phyloP scores from a whole-genome alignment of 1,139 yeast species.

The Magnusiomyces ingens region DNA sequence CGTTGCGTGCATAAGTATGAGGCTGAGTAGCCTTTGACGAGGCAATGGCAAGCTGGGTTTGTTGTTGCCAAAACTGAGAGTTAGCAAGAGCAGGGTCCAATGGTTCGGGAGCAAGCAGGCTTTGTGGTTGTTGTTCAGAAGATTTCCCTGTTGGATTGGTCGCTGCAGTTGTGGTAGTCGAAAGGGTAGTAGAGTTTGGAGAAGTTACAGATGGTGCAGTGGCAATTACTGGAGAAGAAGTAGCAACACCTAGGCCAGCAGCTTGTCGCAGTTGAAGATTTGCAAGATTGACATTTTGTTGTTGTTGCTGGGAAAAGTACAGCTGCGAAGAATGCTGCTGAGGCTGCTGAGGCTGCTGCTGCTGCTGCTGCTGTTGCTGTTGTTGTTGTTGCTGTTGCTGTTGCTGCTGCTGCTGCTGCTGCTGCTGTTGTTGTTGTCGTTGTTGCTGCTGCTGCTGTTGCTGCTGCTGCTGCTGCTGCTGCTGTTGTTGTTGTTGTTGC shows the following conservation, averaged over 20 bases:
- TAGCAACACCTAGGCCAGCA: no score
- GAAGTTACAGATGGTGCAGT: slow-evolving; percentile 2
- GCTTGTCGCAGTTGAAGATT: no score
- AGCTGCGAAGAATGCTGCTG: no score
- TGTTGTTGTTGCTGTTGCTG: not conserved
- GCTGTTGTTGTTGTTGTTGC: not conserved
- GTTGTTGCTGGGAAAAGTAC: slow-evolving; percentile 2
- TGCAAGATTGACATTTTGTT: slow-evolving; percentile 15
- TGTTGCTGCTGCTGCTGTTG: slow-evolving; percentile 19
- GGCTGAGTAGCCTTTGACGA: slow-evolving; percentile 70
- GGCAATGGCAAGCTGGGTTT: slow-evolving; percentile 67
- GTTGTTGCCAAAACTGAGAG: slow-evolving; percentile 80
- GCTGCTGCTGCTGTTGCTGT: slow-evolving; percentile 1
- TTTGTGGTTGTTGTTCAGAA: slow-evolving; percentile 25
- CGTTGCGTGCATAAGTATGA: slow-evolving; percentile 87
- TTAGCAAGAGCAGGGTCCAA: slow-evolving; percentile 31
- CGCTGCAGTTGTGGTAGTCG: not conserved
- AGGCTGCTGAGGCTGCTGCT: slow-evolving; percentile 18
- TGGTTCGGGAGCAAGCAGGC: slow-evolving; percentile 12
- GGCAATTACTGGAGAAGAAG: no score
- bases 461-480: not conserved
- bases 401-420: not conserved
- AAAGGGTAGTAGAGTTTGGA: slow-evolving; percentile 25
- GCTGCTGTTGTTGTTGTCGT: slow-evolving; percentile 5
- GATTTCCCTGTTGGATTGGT: slow-evolving; percentile 27